phyloP scores from a whole-genome alignment of 768 basidiomycete species.

The Dioszegia crocea region DNA sequence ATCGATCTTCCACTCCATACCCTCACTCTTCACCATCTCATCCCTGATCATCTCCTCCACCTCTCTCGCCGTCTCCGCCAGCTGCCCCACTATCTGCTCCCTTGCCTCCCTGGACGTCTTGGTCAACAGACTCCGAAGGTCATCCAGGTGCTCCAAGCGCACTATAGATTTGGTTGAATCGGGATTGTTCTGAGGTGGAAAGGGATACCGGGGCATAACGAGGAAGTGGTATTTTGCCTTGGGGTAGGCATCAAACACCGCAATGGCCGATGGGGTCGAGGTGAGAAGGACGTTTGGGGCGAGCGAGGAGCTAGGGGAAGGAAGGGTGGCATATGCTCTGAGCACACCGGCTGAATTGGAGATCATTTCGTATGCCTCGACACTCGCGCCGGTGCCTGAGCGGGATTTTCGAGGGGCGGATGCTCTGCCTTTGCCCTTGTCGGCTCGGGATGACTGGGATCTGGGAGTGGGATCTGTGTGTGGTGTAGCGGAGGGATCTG shows the following conservation, averaged over 20 bases:
- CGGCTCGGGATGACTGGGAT: too few relatives aligned
- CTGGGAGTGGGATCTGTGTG: too few relatives aligned
- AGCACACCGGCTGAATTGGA: constrained; percentile 10
- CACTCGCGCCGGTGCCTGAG: too few relatives aligned
- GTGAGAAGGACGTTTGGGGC: constrained; percentile 26
- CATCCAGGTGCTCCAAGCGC: constrained; percentile 53
- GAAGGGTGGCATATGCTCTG: constrained; percentile 30
- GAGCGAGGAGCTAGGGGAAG: constrained; percentile 17
- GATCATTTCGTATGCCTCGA: background rate
- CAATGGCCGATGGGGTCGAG: constrained; percentile 23
- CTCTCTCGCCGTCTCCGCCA: constrained; percentile 59
- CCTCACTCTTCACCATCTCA: constrained; percentile 65
- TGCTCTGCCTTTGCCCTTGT: constrained; percentile 5
- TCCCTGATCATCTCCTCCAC: constrained; percentile 63
- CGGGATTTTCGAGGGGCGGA: background rate
- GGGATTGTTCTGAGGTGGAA: constrained; percentile 29
- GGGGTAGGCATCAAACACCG: constrained; percentile 46
- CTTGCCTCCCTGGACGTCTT: constrained; percentile 56
- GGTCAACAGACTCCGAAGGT: constrained; percentile 59
- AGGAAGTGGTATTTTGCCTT: constrained; percentile 79
- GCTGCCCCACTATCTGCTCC: constrained; percentile 69
- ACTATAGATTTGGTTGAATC: constrained; percentile 33
- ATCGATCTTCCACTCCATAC: constrained; percentile 56
- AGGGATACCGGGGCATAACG: constrained; percentile 64
- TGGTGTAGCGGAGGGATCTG: too few relatives aligned